Conservation (phyloP, 2,329 filamentous ascomycete genomes). For the Geosmithia putterillii region DNA sequence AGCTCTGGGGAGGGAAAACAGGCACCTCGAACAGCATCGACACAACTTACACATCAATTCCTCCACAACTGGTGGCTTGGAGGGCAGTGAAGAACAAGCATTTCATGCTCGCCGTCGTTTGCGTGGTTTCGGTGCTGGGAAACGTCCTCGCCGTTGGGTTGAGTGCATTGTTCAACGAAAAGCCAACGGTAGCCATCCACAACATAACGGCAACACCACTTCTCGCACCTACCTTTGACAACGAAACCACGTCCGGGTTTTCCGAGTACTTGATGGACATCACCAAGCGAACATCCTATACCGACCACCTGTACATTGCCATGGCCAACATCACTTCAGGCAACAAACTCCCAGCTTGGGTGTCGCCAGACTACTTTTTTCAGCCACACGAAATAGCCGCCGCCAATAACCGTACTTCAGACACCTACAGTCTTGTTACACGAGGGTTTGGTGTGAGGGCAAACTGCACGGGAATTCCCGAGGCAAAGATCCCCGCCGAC, state of each 20-base stretch:
- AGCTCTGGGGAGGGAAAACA: conserved; percentile 25
- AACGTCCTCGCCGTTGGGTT: conserved; percentile 42
- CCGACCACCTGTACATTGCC: no score
- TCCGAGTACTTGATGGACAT: neutral
- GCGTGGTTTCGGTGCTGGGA: conserved; percentile 30
- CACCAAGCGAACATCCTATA: no score
- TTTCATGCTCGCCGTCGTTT: conserved; percentile 31
- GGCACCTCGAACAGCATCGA: conserved; percentile 25
- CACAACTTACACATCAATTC: conserved; percentile 40
- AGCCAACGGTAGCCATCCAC: neutral
- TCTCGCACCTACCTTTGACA: conserved; percentile 8
- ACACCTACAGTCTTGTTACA: conserved; percentile 7
- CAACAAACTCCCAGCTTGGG: conserved; percentile 37
- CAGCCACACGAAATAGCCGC: conserved; percentile 16
- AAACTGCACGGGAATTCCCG: conserved; percentile 9
- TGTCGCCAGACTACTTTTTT: conserved; percentile 30
- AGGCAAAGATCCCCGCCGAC: neutral
- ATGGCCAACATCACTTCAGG: conserved; percentile 28
- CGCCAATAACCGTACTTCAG: neutral
- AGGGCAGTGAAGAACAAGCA: conserved; percentile 32
- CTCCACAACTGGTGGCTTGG: conserved; percentile 37
- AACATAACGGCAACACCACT: conserved; percentile 5
- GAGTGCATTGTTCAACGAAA: conserved; percentile 35
- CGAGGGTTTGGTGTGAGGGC: conserved; percentile 13
- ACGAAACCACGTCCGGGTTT: conserved; percentile 8